Evolutionary conservation across 768 basidiomycete genomes (phyloP), one percentile per base, ranked within the genome.

Genomic region (Podaxis sp.): DNA sequence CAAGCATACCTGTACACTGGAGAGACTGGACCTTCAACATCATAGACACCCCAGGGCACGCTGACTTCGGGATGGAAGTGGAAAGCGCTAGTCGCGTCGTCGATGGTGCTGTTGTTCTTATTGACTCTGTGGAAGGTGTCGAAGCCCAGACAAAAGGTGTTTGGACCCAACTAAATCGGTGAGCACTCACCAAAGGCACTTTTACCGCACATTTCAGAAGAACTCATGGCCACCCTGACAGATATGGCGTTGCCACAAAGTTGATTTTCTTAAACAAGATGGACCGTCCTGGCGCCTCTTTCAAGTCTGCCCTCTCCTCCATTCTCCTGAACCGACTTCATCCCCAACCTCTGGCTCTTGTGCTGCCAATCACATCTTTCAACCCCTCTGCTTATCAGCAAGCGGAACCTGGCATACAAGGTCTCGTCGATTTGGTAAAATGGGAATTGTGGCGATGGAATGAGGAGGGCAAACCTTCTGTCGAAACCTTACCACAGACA

Each of bases 61-160:
- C 91, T 4, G 93, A 95, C 71, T 95, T 95, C 73, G 93, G 93
- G n/a, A 94, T 95, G 92, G 93, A 95, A 68, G 93, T 95, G 27
- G 93, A 95, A 73, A 91, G 92, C 67, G 93, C 93, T 6, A 94
- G 92, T 68, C 85, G 93, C 28, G 89, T 95, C 14, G 85, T 94
- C 3, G 93, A 95, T 64, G 93, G 93, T 59, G 93, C 92, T 14
- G 86, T 95, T 28, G 90, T 95, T 32, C 73, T 95, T 35, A 84
- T 95, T 47, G 93, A 95, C 73, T 90, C 92, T 0, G 93, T 95
- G 0, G 93, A 95, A 73, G 93, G 93, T 5, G 93, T 95, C 4
- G 93, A 95, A 71, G 85, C 91, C 10, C 93, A 95, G 69, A 95
- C 93, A 0, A 88, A 86, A 71, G 91, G 90, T 44, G 93, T 95